These are phyloP conservation scores for Epichloe sibirici DNA, from an alignment of 2,329 filamentous ascomycete genomes.

Conservation along the genomic window DNA sequence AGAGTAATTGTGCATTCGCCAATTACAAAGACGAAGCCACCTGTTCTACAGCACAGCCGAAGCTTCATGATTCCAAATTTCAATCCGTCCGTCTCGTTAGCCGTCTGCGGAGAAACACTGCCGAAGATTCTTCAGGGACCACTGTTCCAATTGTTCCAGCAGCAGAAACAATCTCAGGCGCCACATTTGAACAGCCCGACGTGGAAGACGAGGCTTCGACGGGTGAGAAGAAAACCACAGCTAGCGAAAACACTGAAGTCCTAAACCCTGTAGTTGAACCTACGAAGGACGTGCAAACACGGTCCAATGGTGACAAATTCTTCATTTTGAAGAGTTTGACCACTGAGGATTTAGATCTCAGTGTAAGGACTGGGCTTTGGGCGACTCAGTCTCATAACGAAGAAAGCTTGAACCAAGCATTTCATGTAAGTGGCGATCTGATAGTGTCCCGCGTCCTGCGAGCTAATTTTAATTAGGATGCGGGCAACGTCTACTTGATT, in stretches of 20 bases:
- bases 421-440: conserved; percentile 46
- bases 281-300: not conserved
- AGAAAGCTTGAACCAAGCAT: conserved; percentile 68
- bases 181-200: not conserved
- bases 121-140: conserved; percentile 32
- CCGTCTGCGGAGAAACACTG: conserved; percentile 52
- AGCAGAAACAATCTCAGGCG: conserved; percentile 15
- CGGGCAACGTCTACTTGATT: conserved; percentile 78
- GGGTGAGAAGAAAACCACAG: conserved; percentile 5
- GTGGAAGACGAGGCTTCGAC: not conserved
- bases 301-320: conserved; percentile 31
- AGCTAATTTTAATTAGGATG: conserved; percentile 35
- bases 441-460: not conserved
- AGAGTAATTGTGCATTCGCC: conserved; percentile 94
- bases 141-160: conserved; percentile 44
- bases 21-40: conserved; percentile 77
- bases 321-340: conserved; percentile 93
- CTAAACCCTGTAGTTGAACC: not conserved
- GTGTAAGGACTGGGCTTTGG: conserved; percentile 81
- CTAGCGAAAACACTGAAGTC: conserved; percentile 1
- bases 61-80: conserved; percentile 85
- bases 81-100: conserved; percentile 78
- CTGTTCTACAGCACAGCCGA: conserved; percentile 64
- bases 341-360: conserved; percentile 77
- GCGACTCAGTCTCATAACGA: conserved; percentile 94